Percentiles rank a stretch among this genome's conserved stretches.
Evolutionary conservation across 441 rosid species (phyloP).

Genomic region (Gossypium gossypioides): DNA sequence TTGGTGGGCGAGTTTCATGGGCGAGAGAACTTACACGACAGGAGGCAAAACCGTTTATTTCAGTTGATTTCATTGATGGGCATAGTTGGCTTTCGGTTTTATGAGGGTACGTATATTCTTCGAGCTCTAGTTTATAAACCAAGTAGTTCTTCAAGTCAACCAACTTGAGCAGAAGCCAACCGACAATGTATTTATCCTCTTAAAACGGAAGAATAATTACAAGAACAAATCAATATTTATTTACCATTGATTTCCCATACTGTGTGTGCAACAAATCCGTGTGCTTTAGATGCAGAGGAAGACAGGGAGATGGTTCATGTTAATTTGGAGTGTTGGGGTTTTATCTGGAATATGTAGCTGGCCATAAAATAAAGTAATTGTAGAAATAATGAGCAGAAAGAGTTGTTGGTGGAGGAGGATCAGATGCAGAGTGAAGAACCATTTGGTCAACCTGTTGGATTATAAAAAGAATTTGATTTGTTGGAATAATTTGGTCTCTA

Average conservation of each 20-base stretch:
- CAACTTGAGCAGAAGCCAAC: not conserved
- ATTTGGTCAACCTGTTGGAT: constrained; percentile 76
- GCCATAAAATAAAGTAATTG: constrained; percentile 89
- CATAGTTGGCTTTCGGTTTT: constrained; percentile 27
- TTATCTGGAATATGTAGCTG: constrained; percentile 34
- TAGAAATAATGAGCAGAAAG: constrained; percentile 90
- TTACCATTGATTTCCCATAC: not conserved
- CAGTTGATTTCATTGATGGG: constrained; percentile 38
- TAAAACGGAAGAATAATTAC: not conserved
- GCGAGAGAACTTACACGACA: constrained; percentile 40
- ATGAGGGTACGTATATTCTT: not conserved
- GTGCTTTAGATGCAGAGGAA: not conserved
- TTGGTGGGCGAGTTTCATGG: constrained; percentile 37
- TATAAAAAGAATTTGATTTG: no score
- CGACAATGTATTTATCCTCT: not conserved
- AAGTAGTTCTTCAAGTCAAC: not conserved
- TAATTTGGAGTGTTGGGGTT: not conserved
- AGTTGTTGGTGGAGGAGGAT: constrained; percentile 70
- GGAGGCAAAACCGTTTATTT: constrained; percentile 36
- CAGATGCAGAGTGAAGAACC: constrained; percentile 90
- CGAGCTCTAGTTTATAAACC: not conserved
- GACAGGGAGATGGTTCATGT: not conserved
- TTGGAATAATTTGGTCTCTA: no score
- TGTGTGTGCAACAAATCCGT: not conserved
- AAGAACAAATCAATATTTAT: not conserved